A percentile compares a stretch with the other conserved stretches of the same genome.
phyloP scores from a whole-genome alignment of 441 rosid species.

The Gossypium trilobum region DNA sequence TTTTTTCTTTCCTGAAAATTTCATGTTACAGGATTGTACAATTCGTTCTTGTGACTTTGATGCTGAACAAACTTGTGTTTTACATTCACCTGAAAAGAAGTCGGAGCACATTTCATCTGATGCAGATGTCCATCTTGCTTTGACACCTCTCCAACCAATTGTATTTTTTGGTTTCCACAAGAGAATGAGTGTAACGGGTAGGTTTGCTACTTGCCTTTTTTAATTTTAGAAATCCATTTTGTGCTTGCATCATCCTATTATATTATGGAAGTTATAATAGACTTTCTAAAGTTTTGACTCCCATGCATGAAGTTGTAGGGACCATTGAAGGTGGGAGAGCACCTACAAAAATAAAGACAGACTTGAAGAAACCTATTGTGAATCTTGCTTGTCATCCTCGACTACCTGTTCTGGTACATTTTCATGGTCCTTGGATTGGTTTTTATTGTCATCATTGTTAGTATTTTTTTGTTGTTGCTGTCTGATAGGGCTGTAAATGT shows the following conservation, averaged over 20 bases:
- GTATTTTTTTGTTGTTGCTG: not conserved
- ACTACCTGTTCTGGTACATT: constrained; percentile 76
- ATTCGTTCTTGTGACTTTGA: constrained; percentile 94
- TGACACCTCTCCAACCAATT: constrained; percentile 93
- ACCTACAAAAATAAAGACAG: constrained; percentile 93
- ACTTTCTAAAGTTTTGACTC: constrained; percentile 14
- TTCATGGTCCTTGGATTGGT: constrained; percentile 13
- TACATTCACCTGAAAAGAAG: constrained; percentile 95
- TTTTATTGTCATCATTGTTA: not conserved
- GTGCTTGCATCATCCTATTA: not conserved
- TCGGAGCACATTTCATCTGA: constrained; percentile 65
- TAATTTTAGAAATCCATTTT: not conserved
- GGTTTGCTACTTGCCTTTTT: constrained; percentile 10
- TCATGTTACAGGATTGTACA: constrained; percentile 71
- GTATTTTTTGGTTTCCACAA: constrained; percentile 90
- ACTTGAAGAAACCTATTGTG: constrained; percentile 91
- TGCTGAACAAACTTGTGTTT: constrained; percentile 81
- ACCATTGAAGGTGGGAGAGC: constrained; percentile 94
- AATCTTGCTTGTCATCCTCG: constrained; percentile 99
- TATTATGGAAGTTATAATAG: constrained; percentile 7
- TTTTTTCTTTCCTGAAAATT: not conserved
- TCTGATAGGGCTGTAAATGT: not conserved
- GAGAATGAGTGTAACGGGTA: constrained; percentile 97
- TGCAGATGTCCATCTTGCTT: constrained; percentile 88
- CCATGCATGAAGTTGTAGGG: constrained; percentile 75